Evolutionary conservation across 257 asterid genomes (phyloP), one percentile per base, ranked within the genome.

Genomic region (Salvia hispanica): DNA sequence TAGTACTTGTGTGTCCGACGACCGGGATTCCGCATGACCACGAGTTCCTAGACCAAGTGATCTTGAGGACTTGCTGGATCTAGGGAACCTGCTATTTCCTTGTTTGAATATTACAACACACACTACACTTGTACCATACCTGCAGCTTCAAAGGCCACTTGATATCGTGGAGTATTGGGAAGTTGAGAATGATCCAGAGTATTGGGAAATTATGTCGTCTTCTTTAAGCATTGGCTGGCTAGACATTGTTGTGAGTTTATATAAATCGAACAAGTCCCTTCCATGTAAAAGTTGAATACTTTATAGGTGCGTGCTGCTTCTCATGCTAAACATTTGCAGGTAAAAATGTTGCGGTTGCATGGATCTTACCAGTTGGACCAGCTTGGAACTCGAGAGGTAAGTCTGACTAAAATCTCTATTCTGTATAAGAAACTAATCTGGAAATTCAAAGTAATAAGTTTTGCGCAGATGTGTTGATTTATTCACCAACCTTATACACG

Each of bases 181-280:
- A 62, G 88, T 93, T 80, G 98, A 93, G 82, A 88, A 90, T 78
- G 83, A 88, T 74, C 85, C 90, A 9, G 85, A 78, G 76, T 93
- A 93, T 76, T 93, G 98, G 98, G 92, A 86, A 76, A 88, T 83
- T 57, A 70, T 93, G 44, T 86, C 96, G 33, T 88, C 98, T 63
- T 94, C 98, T 56, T 82, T 93, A 78, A 91, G 95, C 66, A 84
- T 90, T 77, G 98, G 98, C 56, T 92, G 98, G 98, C 84, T 92
- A 46, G 97, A 86, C 71, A 80, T 84, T 59, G 98, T 82, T 80
- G 98, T 92, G 79, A 82, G 90, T 66, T 67, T 39, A 42, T 54
- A 54, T 65, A 7, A 25, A 58, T 63, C 39, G 46, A 47, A 51
- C 21, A 28, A 62, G 33, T 34, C 48, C 5, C 54, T 55, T 45